Conservation (phyloP, 1,139 yeast species). For the Sugiyamaella sp. region DNA sequence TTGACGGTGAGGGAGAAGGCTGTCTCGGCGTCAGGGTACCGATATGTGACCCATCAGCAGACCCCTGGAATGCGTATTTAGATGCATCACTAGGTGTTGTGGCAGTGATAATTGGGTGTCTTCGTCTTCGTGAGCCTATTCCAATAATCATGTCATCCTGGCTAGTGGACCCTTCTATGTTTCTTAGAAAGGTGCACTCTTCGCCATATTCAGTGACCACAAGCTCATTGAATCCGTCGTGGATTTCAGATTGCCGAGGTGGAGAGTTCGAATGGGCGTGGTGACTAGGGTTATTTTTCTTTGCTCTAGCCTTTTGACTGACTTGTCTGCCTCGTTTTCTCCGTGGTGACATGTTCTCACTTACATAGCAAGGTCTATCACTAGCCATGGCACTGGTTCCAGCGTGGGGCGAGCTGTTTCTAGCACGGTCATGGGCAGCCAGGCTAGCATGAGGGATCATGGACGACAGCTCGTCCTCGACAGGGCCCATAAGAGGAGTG, state of each 20-base stretch:
- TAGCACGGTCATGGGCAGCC: background rate
- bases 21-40: background rate
- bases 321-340: conserved; percentile 10
- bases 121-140: conserved; percentile 13
- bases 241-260: background rate
- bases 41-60: background rate
- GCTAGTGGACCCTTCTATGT: conserved; percentile 13
- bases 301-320: conserved; percentile 2
- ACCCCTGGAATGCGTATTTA: conserved; percentile 14
- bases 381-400: background rate
- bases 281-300: no score
- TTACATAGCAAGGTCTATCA: background rate
- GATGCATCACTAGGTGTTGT: conserved; percentile 14
- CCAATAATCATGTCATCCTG: conserved; percentile 17
- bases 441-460: conserved; percentile 8
- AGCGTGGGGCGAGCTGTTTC: background rate
- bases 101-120: conserved; percentile 8
- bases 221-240: conserved; percentile 22
- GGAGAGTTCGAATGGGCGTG: conserved; percentile 5
- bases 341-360: background rate
- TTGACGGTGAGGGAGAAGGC: conserved; percentile 2
- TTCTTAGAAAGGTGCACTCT: conserved; percentile 24
- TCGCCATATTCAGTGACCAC: conserved; percentile 23
- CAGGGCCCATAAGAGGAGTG: conserved; percentile 14
- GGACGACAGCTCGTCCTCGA: conserved; percentile 9